Conservation (phyloP, 2,329 filamentous ascomycete genomes). For the Aspergillus texensis region DNA sequence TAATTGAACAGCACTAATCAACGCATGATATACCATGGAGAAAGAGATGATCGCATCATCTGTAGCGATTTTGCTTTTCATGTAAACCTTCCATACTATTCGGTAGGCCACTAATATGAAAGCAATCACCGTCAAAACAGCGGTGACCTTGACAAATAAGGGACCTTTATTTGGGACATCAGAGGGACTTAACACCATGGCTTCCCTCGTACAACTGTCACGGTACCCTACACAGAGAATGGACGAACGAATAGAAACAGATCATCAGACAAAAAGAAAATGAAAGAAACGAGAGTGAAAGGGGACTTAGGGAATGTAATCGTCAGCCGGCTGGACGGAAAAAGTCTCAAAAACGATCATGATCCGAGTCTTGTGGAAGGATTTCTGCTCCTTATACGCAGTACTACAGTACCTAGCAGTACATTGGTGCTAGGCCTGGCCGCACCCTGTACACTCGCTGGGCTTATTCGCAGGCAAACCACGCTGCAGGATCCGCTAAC, state of each 20-base stretch:
- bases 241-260: not conserved
- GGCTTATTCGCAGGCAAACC: not conserved
- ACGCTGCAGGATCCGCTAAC: not conserved
- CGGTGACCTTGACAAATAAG: slow-evolving; percentile 5
- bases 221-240: not conserved
- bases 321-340: not conserved
- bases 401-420: not conserved
- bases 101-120: slow-evolving; percentile 1
- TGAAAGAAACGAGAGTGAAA: not conserved
- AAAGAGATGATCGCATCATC: not conserved
- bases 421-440: not conserved
- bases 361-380: not conserved
- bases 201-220: not conserved
- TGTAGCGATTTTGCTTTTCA: not conserved
- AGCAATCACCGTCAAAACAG: slow-evolving; percentile 2
- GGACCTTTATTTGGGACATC: slow-evolving; percentile 8
- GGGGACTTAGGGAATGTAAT: not conserved
- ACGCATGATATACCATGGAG: not conserved
- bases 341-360: not conserved
- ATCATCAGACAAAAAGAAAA: not conserved
- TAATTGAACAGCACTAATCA: not conserved
- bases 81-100: not conserved
- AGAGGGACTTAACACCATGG: not conserved
- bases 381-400: not conserved
- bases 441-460: not conserved